Evolutionary conservation across 2,329 filamentous ascomycete species (phyloP), one percentile per base, ranked within the genome.

Genomic region (Diaporthe citri): DNA sequence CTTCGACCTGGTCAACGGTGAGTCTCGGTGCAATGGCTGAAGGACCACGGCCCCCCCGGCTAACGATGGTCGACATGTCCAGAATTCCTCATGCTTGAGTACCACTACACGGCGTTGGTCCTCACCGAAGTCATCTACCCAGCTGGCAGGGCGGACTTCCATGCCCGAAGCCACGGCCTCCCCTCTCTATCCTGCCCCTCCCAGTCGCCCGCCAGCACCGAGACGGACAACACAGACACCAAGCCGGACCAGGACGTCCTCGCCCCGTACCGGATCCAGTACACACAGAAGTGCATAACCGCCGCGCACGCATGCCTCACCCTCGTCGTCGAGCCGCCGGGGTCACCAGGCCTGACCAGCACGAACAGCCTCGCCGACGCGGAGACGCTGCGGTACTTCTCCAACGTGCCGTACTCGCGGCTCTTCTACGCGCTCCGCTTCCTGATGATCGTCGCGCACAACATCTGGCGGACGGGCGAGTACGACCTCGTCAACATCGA

Each of bases 81-180:
- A 76, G 75, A 72, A 34, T 39, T 55, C 25, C 43, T 76, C 41
- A 76, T 76, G 75, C 46, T 76, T 15, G 75, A 76, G 7, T 76
- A 76, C n/a, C 59, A 76, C 51, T 43, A 70, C 25, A 69, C 34
- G 6, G 22, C 71, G 6, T n/a, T 76, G 12, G n/a, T 76, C 9
- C 57, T 76, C 57, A 72, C 66, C 9, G 75, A 76, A 60, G 51
- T 74, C 67, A 66, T 74, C 31, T 74, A 74, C 28, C 75, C 75
- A 2, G 72, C 75, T 20, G 75, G 75, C 9, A 34, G 31, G 39
- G 67, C 72, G 20, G 67, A 74, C 52, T 74, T 76, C 52, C 31
- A 67, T 10, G 20, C 22, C 1, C 72, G 75, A 15, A 74, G 67
- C 34, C 67, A 71, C 31, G 67, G 75, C 2, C 57, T 76, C 12